phyloP scores from a whole-genome alignment of 2,329 filamentous ascomycete species.

The Botrytis deweyae region DNA sequence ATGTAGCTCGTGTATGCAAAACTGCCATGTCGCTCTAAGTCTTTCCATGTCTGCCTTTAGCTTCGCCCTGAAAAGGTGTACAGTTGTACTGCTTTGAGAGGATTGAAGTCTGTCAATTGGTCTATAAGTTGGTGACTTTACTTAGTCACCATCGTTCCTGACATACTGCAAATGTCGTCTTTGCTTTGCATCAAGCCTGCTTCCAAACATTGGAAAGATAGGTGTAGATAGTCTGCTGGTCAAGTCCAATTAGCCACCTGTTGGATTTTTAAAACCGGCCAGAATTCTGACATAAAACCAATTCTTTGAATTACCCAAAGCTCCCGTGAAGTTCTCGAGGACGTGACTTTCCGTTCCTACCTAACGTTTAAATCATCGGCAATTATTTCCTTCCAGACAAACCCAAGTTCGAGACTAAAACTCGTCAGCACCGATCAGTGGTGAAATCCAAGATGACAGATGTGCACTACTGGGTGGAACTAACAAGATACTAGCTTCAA shows the following conservation, averaged over 20 bases:
- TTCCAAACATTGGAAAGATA: accelerated
- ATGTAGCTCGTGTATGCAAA: neutral
- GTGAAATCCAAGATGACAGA: neutral
- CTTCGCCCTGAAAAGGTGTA: neutral
- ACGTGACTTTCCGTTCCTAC: neutral
- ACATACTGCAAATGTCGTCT: no score
- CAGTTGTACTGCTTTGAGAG: neutral
- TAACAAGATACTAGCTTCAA: neutral
- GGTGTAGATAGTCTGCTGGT: neutral
- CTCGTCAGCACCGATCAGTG: neutral
- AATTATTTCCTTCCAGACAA: neutral
- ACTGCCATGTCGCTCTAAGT: accelerated
- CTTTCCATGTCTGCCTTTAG: neutral
- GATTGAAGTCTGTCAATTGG: neutral
- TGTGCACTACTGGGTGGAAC: neutral
- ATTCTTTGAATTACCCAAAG: neutral
- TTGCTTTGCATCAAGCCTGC: neutral
- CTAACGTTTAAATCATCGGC: neutral
- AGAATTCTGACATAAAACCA: neutral
- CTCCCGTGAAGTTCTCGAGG: neutral
- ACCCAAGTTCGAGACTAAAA: neutral
- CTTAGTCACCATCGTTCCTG: neutral
- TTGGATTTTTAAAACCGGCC: neutral
- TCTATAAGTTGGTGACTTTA: neutral
- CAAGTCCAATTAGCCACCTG: neutral